phyloP scores from a whole-genome alignment of 768 basidiomycete species.

The Exsudoporus frostii region DNA sequence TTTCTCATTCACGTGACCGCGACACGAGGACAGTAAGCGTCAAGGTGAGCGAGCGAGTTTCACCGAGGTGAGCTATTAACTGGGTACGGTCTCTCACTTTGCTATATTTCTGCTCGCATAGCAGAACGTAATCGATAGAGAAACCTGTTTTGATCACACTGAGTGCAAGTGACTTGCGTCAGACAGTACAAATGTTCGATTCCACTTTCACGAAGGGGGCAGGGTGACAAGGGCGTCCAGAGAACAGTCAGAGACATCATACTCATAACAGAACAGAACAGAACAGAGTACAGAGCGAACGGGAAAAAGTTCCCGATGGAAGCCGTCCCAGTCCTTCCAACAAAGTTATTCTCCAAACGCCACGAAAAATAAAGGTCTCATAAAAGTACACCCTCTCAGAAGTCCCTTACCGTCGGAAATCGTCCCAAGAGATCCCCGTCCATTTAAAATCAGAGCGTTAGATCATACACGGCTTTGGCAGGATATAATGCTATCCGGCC shows the following conservation, averaged over 20 bases:
- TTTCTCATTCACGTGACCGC: conserved; percentile 27
- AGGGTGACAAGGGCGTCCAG: background rate
- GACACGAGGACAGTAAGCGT: conserved; percentile 19
- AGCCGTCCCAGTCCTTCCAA: background rate
- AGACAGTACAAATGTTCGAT: too few species aligned
- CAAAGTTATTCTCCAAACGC: background rate
- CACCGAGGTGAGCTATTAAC: too few species aligned
- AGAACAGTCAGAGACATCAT: background rate
- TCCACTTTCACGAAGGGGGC: background rate
- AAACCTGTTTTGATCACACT: too few species aligned
- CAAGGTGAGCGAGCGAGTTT: background rate
- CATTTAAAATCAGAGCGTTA: background rate
- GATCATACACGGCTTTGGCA: background rate
- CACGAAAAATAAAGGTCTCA: background rate
- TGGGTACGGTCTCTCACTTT: too few species aligned
- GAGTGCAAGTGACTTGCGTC: too few species aligned
- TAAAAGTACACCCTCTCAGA: background rate
- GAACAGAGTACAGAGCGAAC: background rate
- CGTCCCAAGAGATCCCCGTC: background rate
- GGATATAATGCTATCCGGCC: background rate
- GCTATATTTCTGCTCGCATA: too few species aligned
- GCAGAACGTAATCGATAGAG: too few species aligned
- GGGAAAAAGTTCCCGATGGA: background rate
- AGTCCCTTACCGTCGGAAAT: background rate
- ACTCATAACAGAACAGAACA: background rate